Evolutionary conservation across 768 basidiomycete genomes (phyloP).

Genomic region (Pisolithus marmoratus): DNA sequence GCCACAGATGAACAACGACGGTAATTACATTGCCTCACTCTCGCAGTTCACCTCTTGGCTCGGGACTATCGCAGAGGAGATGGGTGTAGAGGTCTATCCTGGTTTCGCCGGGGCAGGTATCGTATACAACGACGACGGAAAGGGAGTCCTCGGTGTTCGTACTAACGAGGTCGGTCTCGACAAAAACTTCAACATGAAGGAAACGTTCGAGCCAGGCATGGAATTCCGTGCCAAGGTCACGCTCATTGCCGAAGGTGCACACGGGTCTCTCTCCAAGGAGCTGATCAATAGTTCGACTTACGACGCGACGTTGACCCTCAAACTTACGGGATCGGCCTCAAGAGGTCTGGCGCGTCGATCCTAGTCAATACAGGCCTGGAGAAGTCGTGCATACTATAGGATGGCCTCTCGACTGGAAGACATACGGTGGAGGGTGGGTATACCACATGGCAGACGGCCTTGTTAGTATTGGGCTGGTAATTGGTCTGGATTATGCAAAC

Average conservation of each 20-base stretch:
- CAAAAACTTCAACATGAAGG: slow-evolving; percentile 67
- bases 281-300: slow-evolving; percentile 69
- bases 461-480: slow-evolving; percentile 84
- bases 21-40: slow-evolving; percentile 90
- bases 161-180: slow-evolving; percentile 96
- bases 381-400: slow-evolving; percentile 93
- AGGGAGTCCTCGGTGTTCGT: slow-evolving; percentile 54
- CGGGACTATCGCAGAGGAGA: slow-evolving; percentile 72
- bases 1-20: slow-evolving; percentile 92
- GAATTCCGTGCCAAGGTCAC: slow-evolving; percentile 90
- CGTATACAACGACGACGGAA: slow-evolving; percentile 54
- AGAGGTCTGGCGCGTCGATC: slow-evolving; percentile 92
- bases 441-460: slow-evolving; percentile 95
- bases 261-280: slow-evolving; percentile 84
- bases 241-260: slow-evolving; percentile 90
- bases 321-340: slow-evolving; percentile 93
- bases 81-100: slow-evolving; percentile 93
- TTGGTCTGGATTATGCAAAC: slow-evolving; percentile 93
- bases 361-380: slow-evolving; percentile 52
- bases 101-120: slow-evolving; percentile 92
- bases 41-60: slow-evolving; percentile 90
- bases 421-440: slow-evolving; percentile 84
- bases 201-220: slow-evolving; percentile 94
- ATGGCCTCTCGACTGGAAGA: slow-evolving; percentile 79
- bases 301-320: slow-evolving; percentile 69